These are phyloP conservation scores for Vicia faba DNA, from an alignment of 306 rosid genomes.

Conservation along the genomic window DNA sequence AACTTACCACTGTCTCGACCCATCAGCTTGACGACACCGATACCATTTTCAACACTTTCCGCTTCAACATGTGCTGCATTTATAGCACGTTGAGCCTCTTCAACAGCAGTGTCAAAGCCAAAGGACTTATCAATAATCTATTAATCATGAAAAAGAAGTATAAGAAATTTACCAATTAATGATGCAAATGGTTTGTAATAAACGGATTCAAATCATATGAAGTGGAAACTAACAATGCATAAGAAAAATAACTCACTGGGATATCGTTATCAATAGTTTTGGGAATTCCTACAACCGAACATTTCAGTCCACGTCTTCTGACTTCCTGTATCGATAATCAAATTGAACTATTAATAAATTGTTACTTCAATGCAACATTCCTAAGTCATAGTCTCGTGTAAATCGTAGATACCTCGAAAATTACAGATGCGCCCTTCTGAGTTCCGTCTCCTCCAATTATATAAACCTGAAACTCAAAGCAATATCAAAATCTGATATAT, in stretches of 20 bases:
- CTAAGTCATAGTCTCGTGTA: constrained; percentile 16
- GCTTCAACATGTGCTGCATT: constrained; percentile 99
- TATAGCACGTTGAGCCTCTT: constrained; percentile 99
- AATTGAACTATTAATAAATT: constrained; percentile 5
- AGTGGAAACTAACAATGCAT: not conserved
- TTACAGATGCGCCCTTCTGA: constrained; percentile 87
- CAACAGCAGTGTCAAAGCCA: constrained; percentile 98
- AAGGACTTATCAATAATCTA: constrained; percentile 91
- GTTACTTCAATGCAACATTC: constrained; percentile 9
- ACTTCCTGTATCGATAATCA: constrained; percentile 68
- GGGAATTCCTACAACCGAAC: constrained; percentile 84
- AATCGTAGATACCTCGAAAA: constrained; percentile 73
- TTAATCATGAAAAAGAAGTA: constrained; percentile 30
- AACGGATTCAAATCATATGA: constrained; percentile 4
- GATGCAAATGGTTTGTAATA: constrained; percentile 6
- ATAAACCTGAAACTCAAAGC: constrained; percentile 68
- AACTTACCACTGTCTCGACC: constrained; percentile 89
- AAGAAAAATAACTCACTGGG: constrained; percentile 53
- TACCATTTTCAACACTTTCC: constrained; percentile 82
- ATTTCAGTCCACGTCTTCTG: constrained; percentile 87
- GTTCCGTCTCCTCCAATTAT: constrained; percentile 99
- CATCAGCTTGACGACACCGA: constrained; percentile 95
- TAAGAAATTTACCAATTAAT: constrained; percentile 6
- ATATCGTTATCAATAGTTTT: constrained; percentile 97
- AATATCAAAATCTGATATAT: constrained; percentile 20